Base-by-base conservation (phyloP, 148 eudicot genomes). In the Spergularia marina region DNA sequence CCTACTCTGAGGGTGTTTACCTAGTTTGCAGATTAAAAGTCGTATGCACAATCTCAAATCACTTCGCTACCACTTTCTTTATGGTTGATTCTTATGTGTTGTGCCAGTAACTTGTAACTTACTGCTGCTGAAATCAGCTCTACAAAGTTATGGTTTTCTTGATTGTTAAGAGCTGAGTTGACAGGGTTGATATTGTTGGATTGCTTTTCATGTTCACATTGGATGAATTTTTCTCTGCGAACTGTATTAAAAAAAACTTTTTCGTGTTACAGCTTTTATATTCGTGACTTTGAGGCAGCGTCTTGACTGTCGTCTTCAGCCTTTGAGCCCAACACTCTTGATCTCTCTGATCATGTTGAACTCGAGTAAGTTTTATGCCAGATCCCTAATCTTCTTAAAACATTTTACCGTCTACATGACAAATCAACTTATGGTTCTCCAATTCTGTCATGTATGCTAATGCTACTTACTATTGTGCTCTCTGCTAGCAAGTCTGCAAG, bases 1-100 rank as follows among this genome's bases (percentile, higher is more conserved):
- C 99, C 99, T 18, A 85, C 96, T 62, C 84, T 95, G 77, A 97
- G 92, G 77, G 94, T 95, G 78, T 95, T 95, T 68, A 96, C 99
- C 23, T 76, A 92, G 72, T 73, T 95, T 83, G 90, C 85, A 12
- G 96, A 95, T 77, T 85, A 87, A 60, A 92, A 90, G 85, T 85
- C 78, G 99, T 95, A 88, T 52, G 96, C 68, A 63, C 58, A 57
- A 51, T 41, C 59, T 76, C 73, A 68, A 17, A 53, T 63, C 58
- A 17, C 73, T 47, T 78, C 71, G 10, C 13, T 60, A 15, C 25
- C 6, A 41, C 16, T 51, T 68, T 16, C 53, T 53, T 55, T 0
- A 53, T 25, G 41, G 4, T 67, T 57, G 76, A 53, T 61, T 41
- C 6, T 12, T 21, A 12, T 36, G 39, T 65, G 20, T 21, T 7